Base-by-base conservation (phyloP, 306 rosid species). In the Castanea sativa region DNA sequence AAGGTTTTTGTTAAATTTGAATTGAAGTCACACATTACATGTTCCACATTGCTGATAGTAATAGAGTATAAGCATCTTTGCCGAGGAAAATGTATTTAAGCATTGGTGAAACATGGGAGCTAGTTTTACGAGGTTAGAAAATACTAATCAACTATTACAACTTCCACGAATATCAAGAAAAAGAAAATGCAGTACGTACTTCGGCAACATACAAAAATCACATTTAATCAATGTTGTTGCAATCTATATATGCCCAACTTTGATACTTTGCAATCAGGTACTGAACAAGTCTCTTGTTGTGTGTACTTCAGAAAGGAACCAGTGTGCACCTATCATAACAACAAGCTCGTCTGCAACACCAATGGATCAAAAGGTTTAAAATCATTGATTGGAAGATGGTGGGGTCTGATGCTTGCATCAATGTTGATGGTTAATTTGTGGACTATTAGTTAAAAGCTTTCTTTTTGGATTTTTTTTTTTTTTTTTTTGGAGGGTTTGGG, bases 261-360 rank as follows among this genome's bases (percentile, higher is more conserved):
- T 49, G 53, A 49, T 49, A 5, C 32, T 59, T 15, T 29, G 18
- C n/a, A 13, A 25, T 27, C 20, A 5, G 35, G 16, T 29, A 71
- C 25, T 16, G 41, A 19, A 4, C 32, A 32, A 23, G 32, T 53
- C 41, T 20, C 51, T 7, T 65, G 45, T 41, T 23, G 23, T 41
- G 45, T 13, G 53, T 83, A 55, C 32, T 51, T 74, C 89, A 94
- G 99, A 94, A 85, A 65, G 41, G 91, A 81, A 73, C 82, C 51
- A 61, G 90, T 86, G 21, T 95, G 99, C 84, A 65, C 89, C 2
- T 95, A 90, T 73, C 96, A 92, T 76, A 15, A 88, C 87, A 53
- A 80, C 43, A 84, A 86, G 76, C 90, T 89, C 19, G 78, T 83
- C 1, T 95, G 99, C 87, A 90, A 83, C 79, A 41, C 45, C 45